A percentile compares a stretch with the other conserved stretches of the same genome.
Conservation (phyloP, 177 flowering plant species). For the Telopea speciosissima region DNA sequence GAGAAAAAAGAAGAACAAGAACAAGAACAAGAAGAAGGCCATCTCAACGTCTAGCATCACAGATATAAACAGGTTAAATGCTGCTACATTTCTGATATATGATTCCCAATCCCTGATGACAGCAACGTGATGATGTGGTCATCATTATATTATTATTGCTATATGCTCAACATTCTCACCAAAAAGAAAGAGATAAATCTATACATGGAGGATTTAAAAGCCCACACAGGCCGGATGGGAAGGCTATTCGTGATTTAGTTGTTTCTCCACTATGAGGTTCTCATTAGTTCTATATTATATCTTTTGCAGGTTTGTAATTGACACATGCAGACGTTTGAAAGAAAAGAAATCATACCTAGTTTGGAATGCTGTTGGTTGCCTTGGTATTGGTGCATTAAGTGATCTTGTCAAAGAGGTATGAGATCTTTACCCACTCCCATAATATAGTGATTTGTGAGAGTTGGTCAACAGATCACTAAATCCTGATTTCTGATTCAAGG, state of each 20-base stretch:
- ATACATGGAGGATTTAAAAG: neutral
- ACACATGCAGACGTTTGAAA: slow-evolving; percentile 61
- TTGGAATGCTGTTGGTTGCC: slow-evolving; percentile 77
- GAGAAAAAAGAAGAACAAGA: slow-evolving; percentile 37
- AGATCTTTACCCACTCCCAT: neutral
- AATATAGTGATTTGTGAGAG: neutral
- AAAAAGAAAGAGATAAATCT: neutral
- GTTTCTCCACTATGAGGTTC: neutral
- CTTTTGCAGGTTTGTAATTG: slow-evolving; percentile 65
- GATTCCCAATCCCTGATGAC: neutral
- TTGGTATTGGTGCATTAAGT: slow-evolving; percentile 66
- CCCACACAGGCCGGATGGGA: neutral
- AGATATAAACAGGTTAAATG: slow-evolving; percentile 45
- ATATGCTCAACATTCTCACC: neutral
- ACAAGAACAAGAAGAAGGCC: slow-evolving; percentile 30
- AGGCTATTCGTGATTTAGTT: neutral
- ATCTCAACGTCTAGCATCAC: slow-evolving; percentile 18
- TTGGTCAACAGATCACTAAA: neutral
- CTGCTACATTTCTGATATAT: neutral
- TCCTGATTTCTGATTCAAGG: no score
- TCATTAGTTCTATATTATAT: neutral
- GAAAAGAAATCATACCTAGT: slow-evolving; percentile 82
- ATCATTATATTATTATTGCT: no score
- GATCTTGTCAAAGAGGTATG: slow-evolving; percentile 86
- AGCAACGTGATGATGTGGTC: neutral